A percentile compares a stretch with the other conserved stretches of the same genome.
Evolutionary conservation across 495 filamentous ascomycete species (phyloP).

Genomic region (Podospora comata): DNA sequence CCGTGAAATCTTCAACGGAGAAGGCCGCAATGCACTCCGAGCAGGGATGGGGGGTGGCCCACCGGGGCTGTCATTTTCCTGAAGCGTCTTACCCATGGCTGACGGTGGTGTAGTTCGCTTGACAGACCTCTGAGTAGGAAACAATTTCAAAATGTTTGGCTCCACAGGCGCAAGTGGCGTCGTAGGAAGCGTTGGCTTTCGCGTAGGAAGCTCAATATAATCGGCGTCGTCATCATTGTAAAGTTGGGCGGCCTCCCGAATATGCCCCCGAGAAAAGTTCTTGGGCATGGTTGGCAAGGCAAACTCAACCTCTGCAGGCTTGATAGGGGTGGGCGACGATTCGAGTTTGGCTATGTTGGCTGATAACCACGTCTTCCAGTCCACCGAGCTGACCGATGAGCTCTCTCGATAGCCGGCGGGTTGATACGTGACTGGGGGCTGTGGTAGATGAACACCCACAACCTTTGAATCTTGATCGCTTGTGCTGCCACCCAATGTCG

Average conservation of each 20-base stretch:
- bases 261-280: slow-evolving; percentile 42
- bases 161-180: slow-evolving; percentile 25
- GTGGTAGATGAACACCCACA: not conserved
- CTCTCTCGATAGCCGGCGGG: slow-evolving; percentile 33
- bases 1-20: slow-evolving; percentile 22
- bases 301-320: slow-evolving; percentile 33
- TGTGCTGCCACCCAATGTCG: not conserved
- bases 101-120: slow-evolving; percentile 24
- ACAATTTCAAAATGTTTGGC: slow-evolving; percentile 27
- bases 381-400: slow-evolving; percentile 45
- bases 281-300: slow-evolving; percentile 39
- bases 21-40: slow-evolving; percentile 30
- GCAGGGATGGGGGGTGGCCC: slow-evolving; percentile 28
- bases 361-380: slow-evolving; percentile 55
- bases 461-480: not conserved
- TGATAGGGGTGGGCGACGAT: slow-evolving; percentile 27
- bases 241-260: slow-evolving; percentile 60
- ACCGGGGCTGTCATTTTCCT: slow-evolving; percentile 10
- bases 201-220: slow-evolving; percentile 18
- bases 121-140: slow-evolving; percentile 15
- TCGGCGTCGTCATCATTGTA: slow-evolving; percentile 45
- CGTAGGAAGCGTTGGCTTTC: slow-evolving; percentile 23
- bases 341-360: slow-evolving; percentile 51
- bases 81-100: slow-evolving; percentile 6
- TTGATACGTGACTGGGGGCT: slow-evolving; percentile 23